Evolutionary conservation across 305 asterid genomes (phyloP), one percentile per base, ranked within the genome.

Genomic region (Euphrasia arctica): DNA sequence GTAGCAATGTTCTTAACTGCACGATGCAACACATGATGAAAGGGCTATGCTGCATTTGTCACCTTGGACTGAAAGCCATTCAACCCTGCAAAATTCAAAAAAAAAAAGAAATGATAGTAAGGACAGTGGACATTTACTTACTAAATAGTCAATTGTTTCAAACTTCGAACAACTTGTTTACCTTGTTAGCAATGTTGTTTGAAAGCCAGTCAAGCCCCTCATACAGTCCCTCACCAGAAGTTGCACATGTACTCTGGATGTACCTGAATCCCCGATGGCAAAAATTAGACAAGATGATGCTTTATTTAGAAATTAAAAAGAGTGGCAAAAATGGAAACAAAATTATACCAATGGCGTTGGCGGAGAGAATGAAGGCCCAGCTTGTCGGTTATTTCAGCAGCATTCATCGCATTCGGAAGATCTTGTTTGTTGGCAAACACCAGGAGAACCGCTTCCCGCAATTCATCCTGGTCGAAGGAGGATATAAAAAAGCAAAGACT

Each of bases 391-490:
- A 83, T 83, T 75, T 83, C 89, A 64, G 89, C 86, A 76, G 86
- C 89, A 75, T 83, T 83, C 89, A 80, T 83, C 47, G 89, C 89
- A 67, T 83, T 83, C 11, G 89, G 89, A 54, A 83, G 89, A 80
- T 83, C 83, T 69, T 83, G 86, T 54, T 83, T 83, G 75, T 83
- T 83, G 13, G 90, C 90, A 74, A 81, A 81, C 9, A 83, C 90
- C 48, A 83, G 83, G 55, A 83, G 48, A 32, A 58, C 63, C n/a
- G 63, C 63, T 3, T 58, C 63, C 25, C 63, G 42, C 63, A 58
- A 13, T 32, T 58, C 48, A 32, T 58, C 63, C 63, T 58, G 29
- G 34, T 12, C 45, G 22, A 12, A 50, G 11, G 29, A 31, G 57
- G 11, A 7, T 1, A 25, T 3, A 54, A 9, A 22, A 54, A 51